Percentiles rank a stretch among this genome's conserved stretches.
Conservation (phyloP, 345 rosid species). For the Sisymbrium irio region DNA sequence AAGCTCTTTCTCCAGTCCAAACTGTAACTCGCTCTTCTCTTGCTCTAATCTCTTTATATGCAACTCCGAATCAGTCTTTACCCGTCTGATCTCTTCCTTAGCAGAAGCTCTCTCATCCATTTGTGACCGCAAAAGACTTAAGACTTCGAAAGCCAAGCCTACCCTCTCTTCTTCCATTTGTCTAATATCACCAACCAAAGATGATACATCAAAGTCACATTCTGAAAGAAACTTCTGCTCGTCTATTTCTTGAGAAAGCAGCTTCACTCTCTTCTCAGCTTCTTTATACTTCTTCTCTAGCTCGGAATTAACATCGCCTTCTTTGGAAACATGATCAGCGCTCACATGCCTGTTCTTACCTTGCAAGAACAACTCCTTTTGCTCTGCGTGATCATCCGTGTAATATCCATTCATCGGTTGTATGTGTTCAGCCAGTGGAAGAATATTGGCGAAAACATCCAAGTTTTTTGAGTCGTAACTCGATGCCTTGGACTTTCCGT, state of each 20-base stretch:
- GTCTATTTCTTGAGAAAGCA: slow-evolving; percentile 65
- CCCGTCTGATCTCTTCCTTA: slow-evolving; percentile 54
- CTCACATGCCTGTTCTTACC: slow-evolving; percentile 36
- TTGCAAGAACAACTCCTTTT: slow-evolving; percentile 30
- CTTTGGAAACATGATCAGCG: slow-evolving; percentile 35
- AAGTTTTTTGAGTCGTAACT: slow-evolving; percentile 38
- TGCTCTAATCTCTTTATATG: slow-evolving; percentile 55
- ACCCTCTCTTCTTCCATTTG: slow-evolving; percentile 62
- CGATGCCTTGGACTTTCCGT: slow-evolving; percentile 45
- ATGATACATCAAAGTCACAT: slow-evolving; percentile 52
- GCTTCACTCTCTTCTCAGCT: slow-evolving; percentile 69
- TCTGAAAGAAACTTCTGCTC: slow-evolving; percentile 54
- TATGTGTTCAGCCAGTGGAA: slow-evolving; percentile 39
- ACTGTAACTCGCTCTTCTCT: slow-evolving; percentile 76
- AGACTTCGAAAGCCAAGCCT: slow-evolving; percentile 73
- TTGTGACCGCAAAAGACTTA: slow-evolving; percentile 57
- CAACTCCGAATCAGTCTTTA: slow-evolving; percentile 53
- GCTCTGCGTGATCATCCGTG: slow-evolving; percentile 33
- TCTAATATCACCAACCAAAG: slow-evolving; percentile 56
- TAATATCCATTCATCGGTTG: slow-evolving; percentile 36
- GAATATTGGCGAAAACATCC: slow-evolving; percentile 44
- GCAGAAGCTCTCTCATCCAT: slow-evolving; percentile 60
- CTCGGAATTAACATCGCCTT: slow-evolving; percentile 42
- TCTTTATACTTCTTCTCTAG: slow-evolving; percentile 61
- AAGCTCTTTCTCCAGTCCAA: slow-evolving; percentile 78